A percentile compares a stretch with the other conserved stretches of the same genome.
These are phyloP conservation scores for Zizania latifolia DNA, from an alignment of 176 grass and related monocot species.

Conservation along the genomic window DNA sequence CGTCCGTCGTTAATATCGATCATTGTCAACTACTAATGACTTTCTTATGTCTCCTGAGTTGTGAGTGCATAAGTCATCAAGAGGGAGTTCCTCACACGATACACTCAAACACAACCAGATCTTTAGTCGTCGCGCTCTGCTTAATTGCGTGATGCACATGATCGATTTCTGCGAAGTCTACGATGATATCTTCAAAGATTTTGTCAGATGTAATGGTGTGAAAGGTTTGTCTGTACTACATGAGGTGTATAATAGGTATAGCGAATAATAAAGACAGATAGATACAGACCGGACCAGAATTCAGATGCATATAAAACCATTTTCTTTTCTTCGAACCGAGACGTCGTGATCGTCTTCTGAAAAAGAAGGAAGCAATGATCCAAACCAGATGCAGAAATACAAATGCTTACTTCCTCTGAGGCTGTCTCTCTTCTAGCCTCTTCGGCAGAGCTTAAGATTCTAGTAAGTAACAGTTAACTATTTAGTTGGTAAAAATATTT, in stretches of 20 bases:
- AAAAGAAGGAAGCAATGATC: neutral
- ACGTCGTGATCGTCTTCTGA: neutral
- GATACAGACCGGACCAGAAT: neutral
- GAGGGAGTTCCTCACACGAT: neutral
- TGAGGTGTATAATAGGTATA: neutral
- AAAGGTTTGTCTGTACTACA: neutral
- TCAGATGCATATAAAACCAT: neutral
- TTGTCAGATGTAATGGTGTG: neutral
- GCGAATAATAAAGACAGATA: neutral
- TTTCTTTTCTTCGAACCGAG: neutral
- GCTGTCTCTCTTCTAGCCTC: too few relatives aligned
- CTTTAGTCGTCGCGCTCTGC: too few relatives aligned
- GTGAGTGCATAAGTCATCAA: neutral
- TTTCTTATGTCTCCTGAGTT: too few relatives aligned
- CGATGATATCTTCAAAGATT: neutral
- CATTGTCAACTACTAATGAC: too few relatives aligned
- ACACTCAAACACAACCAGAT: neutral
- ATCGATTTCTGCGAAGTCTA: neutral
- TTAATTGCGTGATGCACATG: neutral
- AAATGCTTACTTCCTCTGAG: too few relatives aligned
- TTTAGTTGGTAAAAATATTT: too few relatives aligned
- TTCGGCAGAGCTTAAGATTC: too few relatives aligned
- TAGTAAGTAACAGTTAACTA: too few relatives aligned
- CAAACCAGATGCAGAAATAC: too few relatives aligned
- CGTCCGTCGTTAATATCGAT: too few relatives aligned